These are phyloP conservation scores for Phytophthora constricta DNA, from an alignment of 352 stramenopile species.

Conservation along the genomic window DNA sequence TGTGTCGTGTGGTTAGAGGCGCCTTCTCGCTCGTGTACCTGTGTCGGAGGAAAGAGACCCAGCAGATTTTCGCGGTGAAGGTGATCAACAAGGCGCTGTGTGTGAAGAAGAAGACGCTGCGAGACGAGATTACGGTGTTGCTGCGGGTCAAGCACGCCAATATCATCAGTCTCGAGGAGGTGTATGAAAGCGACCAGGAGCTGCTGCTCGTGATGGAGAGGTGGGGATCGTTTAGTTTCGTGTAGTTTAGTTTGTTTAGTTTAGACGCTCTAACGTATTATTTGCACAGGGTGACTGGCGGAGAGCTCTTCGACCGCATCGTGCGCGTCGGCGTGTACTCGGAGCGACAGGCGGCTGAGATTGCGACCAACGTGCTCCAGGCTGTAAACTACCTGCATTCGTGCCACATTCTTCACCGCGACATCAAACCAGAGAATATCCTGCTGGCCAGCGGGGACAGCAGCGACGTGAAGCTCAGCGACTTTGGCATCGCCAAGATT, in stretches of 20 bases:
- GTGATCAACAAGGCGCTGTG: conserved; percentile 90
- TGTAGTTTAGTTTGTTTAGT: too few relatives aligned
- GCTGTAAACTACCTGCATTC: conserved; percentile 81
- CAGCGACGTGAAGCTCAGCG: conserved; percentile 79
- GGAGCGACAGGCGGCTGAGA: conserved; percentile 79
- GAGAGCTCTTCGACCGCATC: conserved; percentile 87
- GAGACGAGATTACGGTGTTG: conserved; percentile 89
- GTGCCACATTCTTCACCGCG: conserved; percentile 82
- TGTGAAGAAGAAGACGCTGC: conserved; percentile 86
- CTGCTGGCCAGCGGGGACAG: conserved; percentile 78
- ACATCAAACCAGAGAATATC: conserved; percentile 89
- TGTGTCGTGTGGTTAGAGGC: too few relatives aligned
- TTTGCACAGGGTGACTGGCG: conserved; percentile 72
- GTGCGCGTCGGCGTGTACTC: conserved; percentile 84
- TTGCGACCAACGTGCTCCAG: conserved; percentile 74
- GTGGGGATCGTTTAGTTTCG: conserved; percentile 36
- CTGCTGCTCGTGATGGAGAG: conserved; percentile 89
- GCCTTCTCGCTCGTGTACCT: conserved; percentile 89
- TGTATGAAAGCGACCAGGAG: conserved; percentile 89
- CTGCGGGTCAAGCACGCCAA: conserved; percentile 87
- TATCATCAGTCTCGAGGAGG: conserved; percentile 88
- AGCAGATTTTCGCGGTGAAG: conserved; percentile 87
- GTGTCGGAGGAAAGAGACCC: conserved; percentile 80
- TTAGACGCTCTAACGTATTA: not conserved
- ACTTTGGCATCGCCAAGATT: conserved; percentile 88